Conservation (phyloP, 352 stramenopile genomes). For the Globisporangium cylindrosporum region DNA sequence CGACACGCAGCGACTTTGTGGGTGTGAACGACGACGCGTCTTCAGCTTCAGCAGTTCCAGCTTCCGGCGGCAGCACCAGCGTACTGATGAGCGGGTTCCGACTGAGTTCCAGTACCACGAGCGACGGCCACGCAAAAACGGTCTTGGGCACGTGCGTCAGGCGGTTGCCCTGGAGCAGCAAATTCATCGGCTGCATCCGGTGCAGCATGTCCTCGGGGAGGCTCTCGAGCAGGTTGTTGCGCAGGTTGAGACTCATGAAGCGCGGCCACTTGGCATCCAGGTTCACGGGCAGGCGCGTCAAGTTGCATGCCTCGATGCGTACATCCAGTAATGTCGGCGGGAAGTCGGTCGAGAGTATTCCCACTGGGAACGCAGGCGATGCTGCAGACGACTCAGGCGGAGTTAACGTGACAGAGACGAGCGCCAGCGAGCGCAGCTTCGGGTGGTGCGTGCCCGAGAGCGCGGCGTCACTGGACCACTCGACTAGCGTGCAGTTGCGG, state of each 20-base stretch:
- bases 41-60: neutral
- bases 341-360: neutral
- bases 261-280: constrained; percentile 7
- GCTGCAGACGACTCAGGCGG: neutral
- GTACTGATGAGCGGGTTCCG: neutral
- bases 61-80: neutral
- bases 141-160: constrained; percentile 2
- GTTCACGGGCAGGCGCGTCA: constrained; percentile 4
- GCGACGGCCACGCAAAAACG: neutral
- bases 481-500: neutral
- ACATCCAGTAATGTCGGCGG: neutral
- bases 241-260: constrained; percentile 1
- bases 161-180: constrained; percentile 4
- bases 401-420: neutral
- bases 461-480: neutral
- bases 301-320: neutral
- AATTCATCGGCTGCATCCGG: neutral
- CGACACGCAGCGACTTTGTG: neutral
- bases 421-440: neutral
- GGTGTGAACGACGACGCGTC: neutral
- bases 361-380: neutral
- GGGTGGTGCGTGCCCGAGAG: constrained; percentile 3
- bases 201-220: neutral
- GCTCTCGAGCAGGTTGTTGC: constrained; percentile 3
- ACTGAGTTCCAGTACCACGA: constrained; percentile 2